phyloP scores from a whole-genome alignment of 2,329 filamentous ascomycete species.

The Rosellinia necatrix region DNA sequence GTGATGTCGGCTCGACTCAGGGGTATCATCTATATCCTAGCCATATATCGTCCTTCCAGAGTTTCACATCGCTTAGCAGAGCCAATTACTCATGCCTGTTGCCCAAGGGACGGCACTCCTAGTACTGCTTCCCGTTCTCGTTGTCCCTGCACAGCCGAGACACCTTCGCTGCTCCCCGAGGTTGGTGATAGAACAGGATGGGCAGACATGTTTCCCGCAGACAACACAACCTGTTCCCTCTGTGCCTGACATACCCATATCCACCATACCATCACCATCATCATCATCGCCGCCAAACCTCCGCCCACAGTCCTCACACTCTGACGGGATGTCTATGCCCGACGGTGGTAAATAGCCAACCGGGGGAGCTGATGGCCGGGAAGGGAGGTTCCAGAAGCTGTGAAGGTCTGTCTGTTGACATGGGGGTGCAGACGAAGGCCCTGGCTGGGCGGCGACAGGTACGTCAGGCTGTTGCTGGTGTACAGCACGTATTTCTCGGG shows the following conservation, averaged over 20 bases:
- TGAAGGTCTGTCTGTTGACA: slow-evolving; percentile 58
- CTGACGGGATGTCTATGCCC: slow-evolving; percentile 37
- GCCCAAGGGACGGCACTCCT: slow-evolving; percentile 4
- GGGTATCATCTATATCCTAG: not conserved
- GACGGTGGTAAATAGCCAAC: slow-evolving; percentile 28
- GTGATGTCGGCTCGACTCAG: no score
- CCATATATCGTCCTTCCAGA: not conserved
- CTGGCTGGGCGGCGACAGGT: slow-evolving; percentile 21
- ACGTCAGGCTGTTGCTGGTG: slow-evolving; percentile 14
- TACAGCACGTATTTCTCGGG: slow-evolving; percentile 20
- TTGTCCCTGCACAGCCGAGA: slow-evolving; percentile 54
- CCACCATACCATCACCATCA: slow-evolving; percentile 33
- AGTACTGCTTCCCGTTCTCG: slow-evolving; percentile 22
- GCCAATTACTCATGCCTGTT: slow-evolving; percentile 21
- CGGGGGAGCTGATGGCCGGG: slow-evolving; percentile 40
- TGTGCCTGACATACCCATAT: slow-evolving; percentile 44
- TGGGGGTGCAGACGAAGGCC: slow-evolving; percentile 9
- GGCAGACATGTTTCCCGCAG: slow-evolving; percentile 62
- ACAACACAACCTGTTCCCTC: slow-evolving; percentile 49
- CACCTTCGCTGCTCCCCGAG: slow-evolving; percentile 59
- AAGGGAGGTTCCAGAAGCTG: slow-evolving; percentile 63
- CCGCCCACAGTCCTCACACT: slow-evolving; percentile 61
- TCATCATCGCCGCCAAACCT: slow-evolving; percentile 27
- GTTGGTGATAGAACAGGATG: slow-evolving; percentile 63
- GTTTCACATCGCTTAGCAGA: slow-evolving; percentile 4